These are phyloP conservation scores for Sanguinoderma infundibulare DNA, from an alignment of 1,284 basidiomycete species.

Conservation along the genomic window DNA sequence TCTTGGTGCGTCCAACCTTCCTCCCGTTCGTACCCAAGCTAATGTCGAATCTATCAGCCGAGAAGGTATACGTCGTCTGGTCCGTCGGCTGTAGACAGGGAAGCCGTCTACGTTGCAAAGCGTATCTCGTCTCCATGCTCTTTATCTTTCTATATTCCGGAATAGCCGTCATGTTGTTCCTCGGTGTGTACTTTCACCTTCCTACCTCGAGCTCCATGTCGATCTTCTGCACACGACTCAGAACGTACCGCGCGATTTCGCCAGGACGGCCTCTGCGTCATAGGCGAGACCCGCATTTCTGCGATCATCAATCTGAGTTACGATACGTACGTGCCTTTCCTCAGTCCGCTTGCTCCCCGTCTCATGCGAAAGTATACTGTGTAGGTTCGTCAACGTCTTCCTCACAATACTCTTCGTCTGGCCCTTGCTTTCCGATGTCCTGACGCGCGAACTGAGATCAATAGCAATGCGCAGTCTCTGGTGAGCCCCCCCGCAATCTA, in stretches of 20 bases:
- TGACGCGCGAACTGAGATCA: conserved; percentile 37
- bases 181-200: conserved; percentile 30
- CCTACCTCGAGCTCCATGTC: not conserved
- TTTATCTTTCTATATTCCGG: conserved; percentile 38
- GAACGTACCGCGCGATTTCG: conserved; percentile 42
- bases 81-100: conserved; percentile 17
- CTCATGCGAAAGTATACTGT: not conserved
- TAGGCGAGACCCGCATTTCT: conserved; percentile 44
- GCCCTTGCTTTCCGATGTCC: conserved; percentile 45
- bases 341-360: not conserved
- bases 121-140: conserved; percentile 40
- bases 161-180: conserved; percentile 37
- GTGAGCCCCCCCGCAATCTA: conserved; percentile 28
- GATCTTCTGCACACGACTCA: conserved; percentile 10
- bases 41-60: conserved; percentile 29
- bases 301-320: conserved; percentile 46
- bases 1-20: conserved; percentile 30
- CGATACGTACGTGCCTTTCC: conserved; percentile 39
- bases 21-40: not conserved
- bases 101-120: conserved; percentile 35
- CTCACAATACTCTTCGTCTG: conserved; percentile 51
- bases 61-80: conserved; percentile 45
- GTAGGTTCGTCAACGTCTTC: conserved; percentile 44
- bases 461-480: conserved; percentile 46
- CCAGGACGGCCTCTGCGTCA: conserved; percentile 44